phyloP scores from a whole-genome alignment of 2,329 filamentous ascomycete genomes.

The Tolypocladium inflatum region DNA sequence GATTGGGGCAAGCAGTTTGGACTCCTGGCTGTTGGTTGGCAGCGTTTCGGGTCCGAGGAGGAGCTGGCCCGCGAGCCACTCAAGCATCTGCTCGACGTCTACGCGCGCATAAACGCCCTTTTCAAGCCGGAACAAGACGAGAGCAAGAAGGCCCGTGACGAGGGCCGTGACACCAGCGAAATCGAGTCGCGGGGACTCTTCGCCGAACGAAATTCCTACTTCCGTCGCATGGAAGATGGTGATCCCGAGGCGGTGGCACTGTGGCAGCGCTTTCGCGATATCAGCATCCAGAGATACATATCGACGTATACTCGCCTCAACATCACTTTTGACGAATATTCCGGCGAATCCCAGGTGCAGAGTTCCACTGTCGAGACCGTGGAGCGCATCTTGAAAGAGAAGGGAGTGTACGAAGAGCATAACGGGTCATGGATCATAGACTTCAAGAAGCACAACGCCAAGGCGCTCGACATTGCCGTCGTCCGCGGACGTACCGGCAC shows the following conservation, averaged over 20 bases:
- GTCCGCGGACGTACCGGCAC: constrained; percentile 55
- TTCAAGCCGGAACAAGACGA: constrained; percentile 52
- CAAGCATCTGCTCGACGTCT: constrained; percentile 63
- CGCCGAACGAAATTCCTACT: constrained; percentile 50
- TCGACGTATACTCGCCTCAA: constrained; percentile 50
- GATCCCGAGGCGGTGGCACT: constrained; percentile 45
- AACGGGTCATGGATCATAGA: constrained; percentile 61
- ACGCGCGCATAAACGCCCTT: constrained; percentile 57
- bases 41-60: constrained; percentile 58
- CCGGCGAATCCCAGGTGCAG: constrained; percentile 53
- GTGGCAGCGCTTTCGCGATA: constrained; percentile 48
- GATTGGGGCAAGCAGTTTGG: constrained; percentile 71
- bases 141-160: constrained; percentile 39
- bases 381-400: constrained; percentile 46
- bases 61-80: constrained; percentile 56
- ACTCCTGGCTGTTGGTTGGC: constrained; percentile 58
- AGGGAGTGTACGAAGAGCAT: constrained; percentile 49
- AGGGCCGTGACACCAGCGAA: constrained; percentile 31
- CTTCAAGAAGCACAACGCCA: constrained; percentile 55
- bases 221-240: constrained; percentile 51
- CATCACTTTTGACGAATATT: constrained; percentile 55
- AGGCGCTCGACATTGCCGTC: constrained; percentile 58
- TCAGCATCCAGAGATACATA: constrained; percentile 49
- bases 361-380: constrained; percentile 45
- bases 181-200: constrained; percentile 34